A percentile compares a stretch with the other conserved stretches of the same genome.
Evolutionary conservation across 345 rosid species (phyloP).

Genomic region (Erodium maritimum): DNA sequence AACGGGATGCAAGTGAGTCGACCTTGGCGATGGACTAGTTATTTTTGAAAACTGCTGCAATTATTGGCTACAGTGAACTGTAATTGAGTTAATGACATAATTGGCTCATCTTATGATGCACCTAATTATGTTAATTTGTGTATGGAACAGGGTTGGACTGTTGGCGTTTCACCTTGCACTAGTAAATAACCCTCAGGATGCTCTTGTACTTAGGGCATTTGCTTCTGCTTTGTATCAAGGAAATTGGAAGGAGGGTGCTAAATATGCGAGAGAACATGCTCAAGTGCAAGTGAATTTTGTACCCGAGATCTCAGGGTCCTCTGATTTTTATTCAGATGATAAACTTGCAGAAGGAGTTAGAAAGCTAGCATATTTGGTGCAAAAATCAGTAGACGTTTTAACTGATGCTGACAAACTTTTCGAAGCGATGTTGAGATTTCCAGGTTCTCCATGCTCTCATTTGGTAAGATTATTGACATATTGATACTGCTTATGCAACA

Average conservation of each 20-base stretch:
- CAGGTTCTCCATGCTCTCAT: constrained; percentile 27
- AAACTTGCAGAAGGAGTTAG: constrained; percentile 49
- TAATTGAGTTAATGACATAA: not conserved
- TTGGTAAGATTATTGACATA: constrained; percentile 31
- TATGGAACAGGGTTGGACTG: constrained; percentile 54
- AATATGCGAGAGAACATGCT: constrained; percentile 45
- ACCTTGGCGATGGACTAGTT: not conserved
- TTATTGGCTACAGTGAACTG: not conserved
- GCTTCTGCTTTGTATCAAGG: constrained; percentile 67
- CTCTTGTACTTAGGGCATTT: constrained; percentile 46
- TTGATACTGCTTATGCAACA: constrained; percentile 3
- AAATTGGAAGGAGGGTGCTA: constrained; percentile 53
- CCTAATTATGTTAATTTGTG: not conserved
- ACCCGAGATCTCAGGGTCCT: constrained; percentile 53
- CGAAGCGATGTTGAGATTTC: constrained; percentile 28
- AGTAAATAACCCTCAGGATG: constrained; percentile 64
- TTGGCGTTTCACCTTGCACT: constrained; percentile 82
- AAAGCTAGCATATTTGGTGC: constrained; percentile 38
- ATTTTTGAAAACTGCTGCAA: not conserved
- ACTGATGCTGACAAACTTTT: constrained; percentile 21
- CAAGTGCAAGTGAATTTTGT: constrained; percentile 20
- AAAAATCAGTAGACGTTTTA: constrained; percentile 33
- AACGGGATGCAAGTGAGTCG: not conserved
- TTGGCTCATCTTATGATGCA: not conserved
- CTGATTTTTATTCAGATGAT: constrained; percentile 36